Evolutionary conservation across 164 flowering plant genomes (phyloP).

Genomic region (Umbilicus rupestris): DNA sequence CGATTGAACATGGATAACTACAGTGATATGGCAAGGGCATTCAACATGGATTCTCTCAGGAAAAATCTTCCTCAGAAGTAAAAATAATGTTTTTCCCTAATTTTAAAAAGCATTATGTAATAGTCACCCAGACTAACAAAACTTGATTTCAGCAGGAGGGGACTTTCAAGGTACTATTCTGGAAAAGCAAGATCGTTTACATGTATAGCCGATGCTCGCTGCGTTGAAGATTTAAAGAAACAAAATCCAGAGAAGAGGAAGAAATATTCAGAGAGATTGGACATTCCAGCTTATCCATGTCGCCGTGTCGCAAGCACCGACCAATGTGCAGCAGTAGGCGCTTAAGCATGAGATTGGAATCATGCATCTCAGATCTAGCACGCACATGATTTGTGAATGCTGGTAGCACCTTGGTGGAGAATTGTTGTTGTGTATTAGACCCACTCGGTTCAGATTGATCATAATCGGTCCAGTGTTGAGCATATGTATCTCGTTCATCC

Average conservation of each 20-base stretch:
- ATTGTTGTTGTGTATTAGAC: too few relatives aligned
- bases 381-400: too few relatives aligned
- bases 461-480: too few relatives aligned
- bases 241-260: slow-evolving; percentile 34
- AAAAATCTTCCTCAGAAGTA: slow-evolving; percentile 46
- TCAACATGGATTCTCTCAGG: slow-evolving; percentile 34
- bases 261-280: slow-evolving; percentile 23
- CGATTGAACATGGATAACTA: slow-evolving; percentile 22
- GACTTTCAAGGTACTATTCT: slow-evolving; percentile 56
- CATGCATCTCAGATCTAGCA: too few relatives aligned
- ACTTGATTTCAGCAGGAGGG: slow-evolving; percentile 32
- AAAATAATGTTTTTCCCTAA: slow-evolving; percentile 3
- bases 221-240: slow-evolving; percentile 54
- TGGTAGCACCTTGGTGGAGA: too few relatives aligned
- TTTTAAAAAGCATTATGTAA: not conserved
- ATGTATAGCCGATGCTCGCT: slow-evolving; percentile 35
- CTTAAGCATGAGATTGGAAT: not conserved
- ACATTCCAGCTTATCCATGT: slow-evolving; percentile 22
- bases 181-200: slow-evolving; percentile 51
- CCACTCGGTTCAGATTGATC: too few relatives aligned
- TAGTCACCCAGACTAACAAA: not conserved
- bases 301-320: slow-evolving; percentile 23
- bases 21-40: slow-evolving; percentile 15
- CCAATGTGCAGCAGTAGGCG: slow-evolving; percentile 17
- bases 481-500: too few relatives aligned